Percentiles rank a stretch among this genome's conserved stretches.
Conservation (phyloP, 495 filamentous ascomycete species). For the Penicillium turbatum region DNA sequence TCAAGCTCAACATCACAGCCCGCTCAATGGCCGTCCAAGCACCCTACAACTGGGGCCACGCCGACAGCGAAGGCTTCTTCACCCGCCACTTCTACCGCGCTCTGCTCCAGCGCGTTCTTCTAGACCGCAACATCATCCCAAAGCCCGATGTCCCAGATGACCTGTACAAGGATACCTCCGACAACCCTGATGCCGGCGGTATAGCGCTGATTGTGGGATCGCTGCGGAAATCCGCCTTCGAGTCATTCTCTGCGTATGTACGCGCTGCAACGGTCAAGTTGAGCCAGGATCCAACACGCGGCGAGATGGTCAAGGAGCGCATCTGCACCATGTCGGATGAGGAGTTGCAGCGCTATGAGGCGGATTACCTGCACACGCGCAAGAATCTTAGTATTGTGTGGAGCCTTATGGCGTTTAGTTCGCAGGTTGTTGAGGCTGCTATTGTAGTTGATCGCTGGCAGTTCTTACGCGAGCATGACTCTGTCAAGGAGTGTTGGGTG, state of each 20-base stretch:
- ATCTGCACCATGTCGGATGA: conserved; percentile 64
- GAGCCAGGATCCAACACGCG: conserved; percentile 50
- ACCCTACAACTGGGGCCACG: conserved; percentile 79
- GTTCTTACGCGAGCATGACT: conserved; percentile 72
- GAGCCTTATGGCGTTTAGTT: conserved; percentile 94
- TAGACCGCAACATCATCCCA: conserved; percentile 70
- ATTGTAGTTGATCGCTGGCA: conserved; percentile 92
- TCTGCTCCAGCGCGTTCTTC: conserved; percentile 81
- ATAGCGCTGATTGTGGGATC: conserved; percentile 83
- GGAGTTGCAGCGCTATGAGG: conserved; percentile 66
- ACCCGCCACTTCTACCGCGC: conserved; percentile 91
- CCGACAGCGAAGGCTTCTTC: conserved; percentile 83
- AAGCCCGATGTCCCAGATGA: conserved; percentile 44
- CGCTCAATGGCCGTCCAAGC: conserved; percentile 97
- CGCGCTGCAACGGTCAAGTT: conserved; percentile 76
- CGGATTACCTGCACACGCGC: conserved; percentile 57
- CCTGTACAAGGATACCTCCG: conserved; percentile 29
- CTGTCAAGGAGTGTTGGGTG: conserved; percentile 74
- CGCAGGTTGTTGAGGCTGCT: conserved; percentile 77
- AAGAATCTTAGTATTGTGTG: conserved; percentile 82
- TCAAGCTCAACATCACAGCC: conserved; percentile 90
- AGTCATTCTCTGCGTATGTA: conserved; percentile 70
- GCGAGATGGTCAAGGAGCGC: conserved; percentile 52
- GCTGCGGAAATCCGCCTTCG: conserved; percentile 74
- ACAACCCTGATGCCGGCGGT: conserved; percentile 30